Evolutionary conservation across 2,329 filamentous ascomycete genomes (phyloP).

Genomic region (Akanthomyces dipterigenus): DNA sequence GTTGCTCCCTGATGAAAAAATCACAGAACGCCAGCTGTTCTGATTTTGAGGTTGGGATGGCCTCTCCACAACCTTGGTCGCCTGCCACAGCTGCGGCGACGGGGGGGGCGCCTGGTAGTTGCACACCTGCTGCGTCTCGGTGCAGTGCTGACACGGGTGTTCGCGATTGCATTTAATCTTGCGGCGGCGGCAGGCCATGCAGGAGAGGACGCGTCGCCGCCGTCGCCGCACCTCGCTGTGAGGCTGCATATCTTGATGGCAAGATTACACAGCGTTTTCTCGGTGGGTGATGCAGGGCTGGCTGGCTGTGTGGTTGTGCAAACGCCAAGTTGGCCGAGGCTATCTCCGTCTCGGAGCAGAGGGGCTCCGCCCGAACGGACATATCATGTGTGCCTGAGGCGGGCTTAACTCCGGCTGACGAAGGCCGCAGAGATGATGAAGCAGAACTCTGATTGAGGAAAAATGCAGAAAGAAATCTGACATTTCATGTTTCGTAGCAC

Average conservation of each 20-base stretch:
- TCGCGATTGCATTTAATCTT: constrained; percentile 40
- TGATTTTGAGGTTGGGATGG: not conserved
- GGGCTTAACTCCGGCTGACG: not conserved
- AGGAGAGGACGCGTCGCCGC: constrained; percentile 22
- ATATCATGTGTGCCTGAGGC: not conserved
- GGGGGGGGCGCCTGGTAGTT: constrained; percentile 18
- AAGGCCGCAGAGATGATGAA: not conserved
- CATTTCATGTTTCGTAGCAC: too few species aligned
- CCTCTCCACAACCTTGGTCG: not conserved
- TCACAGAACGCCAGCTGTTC: constrained; percentile 6
- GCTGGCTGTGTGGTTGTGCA: not conserved
- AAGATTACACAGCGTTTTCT: not conserved
- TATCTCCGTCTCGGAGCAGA: constrained; percentile 9
- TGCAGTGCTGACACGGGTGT: constrained; percentile 33
- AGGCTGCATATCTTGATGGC: not conserved
- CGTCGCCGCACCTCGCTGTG: constrained; percentile 1
- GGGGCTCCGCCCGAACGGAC: constrained; percentile 7
- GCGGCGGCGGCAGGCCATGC: constrained; percentile 35
- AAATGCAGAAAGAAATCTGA: too few species aligned
- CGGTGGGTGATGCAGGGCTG: not conserved
- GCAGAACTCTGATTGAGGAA: too few species aligned
- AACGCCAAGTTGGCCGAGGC: not conserved
- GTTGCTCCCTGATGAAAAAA: not conserved
- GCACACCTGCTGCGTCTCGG: constrained; percentile 25
- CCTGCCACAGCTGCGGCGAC: constrained; percentile 5